Base-by-base conservation (phyloP, 305 asterid species). In the Coffea humblotiana region DNA sequence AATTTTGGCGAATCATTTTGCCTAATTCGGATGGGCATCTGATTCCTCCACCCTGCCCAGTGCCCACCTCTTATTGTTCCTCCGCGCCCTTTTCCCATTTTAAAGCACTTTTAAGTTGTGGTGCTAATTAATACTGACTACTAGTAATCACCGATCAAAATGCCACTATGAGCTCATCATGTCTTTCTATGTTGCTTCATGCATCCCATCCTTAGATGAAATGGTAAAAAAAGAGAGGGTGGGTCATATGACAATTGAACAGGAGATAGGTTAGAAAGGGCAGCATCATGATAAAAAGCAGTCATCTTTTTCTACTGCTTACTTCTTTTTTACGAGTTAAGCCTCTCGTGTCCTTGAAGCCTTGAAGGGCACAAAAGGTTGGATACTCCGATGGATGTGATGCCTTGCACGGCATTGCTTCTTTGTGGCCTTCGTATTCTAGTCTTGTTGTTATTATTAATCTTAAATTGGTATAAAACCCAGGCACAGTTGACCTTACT, bases 301-400 rank as follows among this genome's bases (percentile, higher is more conserved):
- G 81, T 60, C 8, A 45, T 75, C 84, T 80, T 80, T 85, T 10
- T 58, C 64, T 19, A 58, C 68, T 15, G 56, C 60, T 65, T 70
- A 71, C 87, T 86, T 81, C 87, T 86, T 81, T 80, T 80, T 75
- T 54, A 35, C 32, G 45, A 56, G 67, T 76, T 66, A 56, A 43
- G 67, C 76, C 85, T 88, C 82, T 80, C 85, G 86, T 84, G 88
- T 78, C 75, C 65, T 79, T 79, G 79, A 82, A 84, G 85, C 85
- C 85, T 87, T 76, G 86, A 84, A 77, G 45, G 8, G 76, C 78
- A 81, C 85, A 85, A 85, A 84, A 82, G 83, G 69, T 56, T 72
- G 78, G 78, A 35, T 86, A 83, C 82, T 60, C 81, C 78, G 83
- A 75, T 82, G 82, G 80, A 80, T 74, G 66, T 74, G 83, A 77